phyloP scores from a whole-genome alignment of 2,329 filamentous ascomycete species.

The Eurotiales sp. region DNA sequence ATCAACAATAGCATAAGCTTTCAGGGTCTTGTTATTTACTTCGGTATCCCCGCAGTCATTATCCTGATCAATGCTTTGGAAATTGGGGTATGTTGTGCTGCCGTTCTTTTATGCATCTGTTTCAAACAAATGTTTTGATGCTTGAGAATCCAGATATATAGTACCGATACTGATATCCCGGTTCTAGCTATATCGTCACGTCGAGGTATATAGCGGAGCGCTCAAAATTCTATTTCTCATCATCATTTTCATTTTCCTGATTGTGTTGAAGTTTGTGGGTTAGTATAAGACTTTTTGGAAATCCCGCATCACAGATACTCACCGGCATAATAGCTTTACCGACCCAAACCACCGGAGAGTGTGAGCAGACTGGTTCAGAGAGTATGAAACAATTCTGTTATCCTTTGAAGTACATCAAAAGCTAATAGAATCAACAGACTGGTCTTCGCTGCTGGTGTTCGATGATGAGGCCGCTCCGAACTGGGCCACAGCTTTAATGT shows the following conservation, averaged over 20 bases:
- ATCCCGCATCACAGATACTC: not conserved
- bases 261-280: slow-evolving; percentile 12
- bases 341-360: not conserved
- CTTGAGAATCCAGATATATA: too few relatives aligned
- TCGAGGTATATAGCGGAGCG: slow-evolving; percentile 6
- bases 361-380: slow-evolving; percentile 3
- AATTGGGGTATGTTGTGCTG: slow-evolving; percentile 5
- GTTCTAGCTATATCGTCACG: slow-evolving; percentile 8
- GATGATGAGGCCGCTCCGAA: slow-evolving; percentile 22
- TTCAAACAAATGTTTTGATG: too few relatives aligned
- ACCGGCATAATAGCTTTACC: not conserved
- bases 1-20: slow-evolving; percentile 18
- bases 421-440: slow-evolving; percentile 15
- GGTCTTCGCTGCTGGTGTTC: slow-evolving; percentile 16
- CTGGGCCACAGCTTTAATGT: slow-evolving; percentile 26
- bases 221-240: slow-evolving; percentile 10
- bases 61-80: slow-evolving; percentile 15
- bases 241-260: slow-evolving; percentile 10
- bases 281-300: not conserved
- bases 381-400: not conserved
- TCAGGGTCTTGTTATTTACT: slow-evolving; percentile 21
- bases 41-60: slow-evolving; percentile 20
- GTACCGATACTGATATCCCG: not conserved
- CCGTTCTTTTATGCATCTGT: not conserved
- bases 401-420: not conserved